phyloP scores from a whole-genome alignment of 257 asterid species.

The Rehmannia glutinosa region DNA sequence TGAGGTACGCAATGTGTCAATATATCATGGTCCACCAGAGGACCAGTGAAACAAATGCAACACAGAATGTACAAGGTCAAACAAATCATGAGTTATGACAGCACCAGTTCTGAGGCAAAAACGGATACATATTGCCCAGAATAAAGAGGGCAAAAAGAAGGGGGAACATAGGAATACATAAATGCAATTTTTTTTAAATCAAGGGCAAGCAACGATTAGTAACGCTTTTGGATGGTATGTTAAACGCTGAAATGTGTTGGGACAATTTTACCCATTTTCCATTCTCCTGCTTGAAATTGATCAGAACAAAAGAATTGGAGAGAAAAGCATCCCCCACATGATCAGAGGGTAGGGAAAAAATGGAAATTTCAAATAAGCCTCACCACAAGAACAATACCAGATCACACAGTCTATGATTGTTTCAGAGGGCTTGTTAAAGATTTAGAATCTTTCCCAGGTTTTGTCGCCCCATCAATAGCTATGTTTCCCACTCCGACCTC shows the following conservation, averaged over 20 bases:
- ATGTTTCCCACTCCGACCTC: constrained; percentile 70
- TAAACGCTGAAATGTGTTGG: not conserved
- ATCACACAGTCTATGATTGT: not conserved
- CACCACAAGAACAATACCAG: not conserved
- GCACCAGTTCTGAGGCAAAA: not conserved
- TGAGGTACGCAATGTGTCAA: not conserved
- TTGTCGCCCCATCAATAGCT: constrained; percentile 24
- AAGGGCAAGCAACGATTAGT: not conserved
- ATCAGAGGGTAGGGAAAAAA: not conserved
- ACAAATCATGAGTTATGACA: not conserved
- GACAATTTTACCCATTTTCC: not conserved
- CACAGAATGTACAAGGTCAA: not conserved
- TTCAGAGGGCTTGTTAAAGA: not conserved
- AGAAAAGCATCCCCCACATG: no score
- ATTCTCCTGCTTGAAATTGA: not conserved
- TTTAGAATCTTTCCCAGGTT: not conserved
- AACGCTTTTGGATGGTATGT: not conserved
- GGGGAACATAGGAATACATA: no score
- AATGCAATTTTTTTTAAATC: not conserved
- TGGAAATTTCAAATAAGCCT: not conserved
- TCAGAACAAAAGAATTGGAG: not conserved
- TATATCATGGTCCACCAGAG: not conserved
- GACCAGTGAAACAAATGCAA: not conserved
- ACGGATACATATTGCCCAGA: not conserved
- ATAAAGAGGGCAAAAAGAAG: no score